These are phyloP conservation scores for Aegle marmelos DNA, from an alignment of 345 rosid species.

Conservation along the genomic window DNA sequence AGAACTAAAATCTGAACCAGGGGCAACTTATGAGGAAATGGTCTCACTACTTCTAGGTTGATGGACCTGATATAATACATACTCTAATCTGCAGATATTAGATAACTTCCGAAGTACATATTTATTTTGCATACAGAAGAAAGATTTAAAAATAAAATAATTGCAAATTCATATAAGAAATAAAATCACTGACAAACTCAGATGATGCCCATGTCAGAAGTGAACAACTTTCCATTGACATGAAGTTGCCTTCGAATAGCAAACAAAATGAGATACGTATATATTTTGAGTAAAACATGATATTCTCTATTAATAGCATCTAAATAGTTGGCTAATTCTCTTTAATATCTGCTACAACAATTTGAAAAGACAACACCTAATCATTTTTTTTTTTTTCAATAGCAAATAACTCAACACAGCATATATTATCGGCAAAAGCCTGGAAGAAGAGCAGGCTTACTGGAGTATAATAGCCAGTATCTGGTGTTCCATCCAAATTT, in stretches of 20 bases:
- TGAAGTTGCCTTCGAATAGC: background rate
- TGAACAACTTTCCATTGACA: background rate
- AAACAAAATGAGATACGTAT: background rate
- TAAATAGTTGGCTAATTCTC: background rate
- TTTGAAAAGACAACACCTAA: background rate
- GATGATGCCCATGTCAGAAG: background rate
- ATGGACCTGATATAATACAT: background rate
- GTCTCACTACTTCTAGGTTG: background rate
- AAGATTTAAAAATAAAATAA: background rate
- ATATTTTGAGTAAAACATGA: background rate
- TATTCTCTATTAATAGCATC: background rate
- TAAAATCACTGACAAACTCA: background rate
- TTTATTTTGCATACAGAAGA: background rate
- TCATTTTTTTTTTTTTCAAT: background rate
- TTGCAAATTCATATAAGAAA: background rate
- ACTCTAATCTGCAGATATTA: background rate
- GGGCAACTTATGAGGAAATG: background rate
- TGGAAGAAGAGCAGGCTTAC: slow-evolving; percentile 27
- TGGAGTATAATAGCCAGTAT: slow-evolving; percentile 65
- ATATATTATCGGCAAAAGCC: background rate
- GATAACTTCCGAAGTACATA: background rate
- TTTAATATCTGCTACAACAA: background rate
- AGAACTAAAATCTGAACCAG: background rate
- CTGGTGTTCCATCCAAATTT: slow-evolving; percentile 72
- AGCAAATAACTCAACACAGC: background rate